Percentiles rank a stretch among this genome's conserved stretches.
phyloP scores from a whole-genome alignment of 768 basidiomycete species.

The Podaxis sp. region DNA sequence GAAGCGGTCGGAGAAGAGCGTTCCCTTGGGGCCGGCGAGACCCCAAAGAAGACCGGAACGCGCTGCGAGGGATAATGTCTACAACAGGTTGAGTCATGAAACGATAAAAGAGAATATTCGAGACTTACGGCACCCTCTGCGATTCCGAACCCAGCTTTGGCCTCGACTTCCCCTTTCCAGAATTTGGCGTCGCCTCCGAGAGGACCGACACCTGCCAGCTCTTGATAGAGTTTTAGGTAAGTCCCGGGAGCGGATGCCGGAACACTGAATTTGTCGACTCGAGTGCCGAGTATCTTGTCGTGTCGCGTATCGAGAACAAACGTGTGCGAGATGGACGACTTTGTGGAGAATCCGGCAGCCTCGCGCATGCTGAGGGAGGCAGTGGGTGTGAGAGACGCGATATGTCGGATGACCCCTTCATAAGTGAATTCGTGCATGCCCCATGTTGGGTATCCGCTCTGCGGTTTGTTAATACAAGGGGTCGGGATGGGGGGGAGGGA shows the following conservation, averaged over 20 bases:
- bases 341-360: conserved; percentile 75
- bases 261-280: conserved; percentile 11
- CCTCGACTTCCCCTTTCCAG: conserved; percentile 70
- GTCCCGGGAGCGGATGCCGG: conserved; percentile 35
- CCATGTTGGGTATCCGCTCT: conserved; percentile 35
- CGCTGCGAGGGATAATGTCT: conserved; percentile 77
- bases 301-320: conserved; percentile 77
- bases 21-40: conserved; percentile 37
- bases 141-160: conserved; percentile 58
- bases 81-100: not conserved
- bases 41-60: conserved; percentile 71
- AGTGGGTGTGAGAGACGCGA: conserved; percentile 63
- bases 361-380: conserved; percentile 89
- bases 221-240: conserved; percentile 61
- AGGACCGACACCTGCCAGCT: conserved; percentile 56
- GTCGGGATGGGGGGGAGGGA: conserved; percentile 16
- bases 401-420: conserved; percentile 75
- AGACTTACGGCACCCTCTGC: conserved; percentile 55
- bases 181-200: conserved; percentile 78
- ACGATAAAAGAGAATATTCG: not conserved
- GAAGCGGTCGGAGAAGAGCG: conserved; percentile 81
- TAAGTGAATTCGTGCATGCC: conserved; percentile 81
- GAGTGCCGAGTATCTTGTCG: conserved; percentile 58
- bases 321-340: conserved; percentile 81
- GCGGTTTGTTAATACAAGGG: not conserved